Base-by-base conservation (phyloP, 192 early-diverging fungal genomes). In the Podila clonocystis region DNA sequence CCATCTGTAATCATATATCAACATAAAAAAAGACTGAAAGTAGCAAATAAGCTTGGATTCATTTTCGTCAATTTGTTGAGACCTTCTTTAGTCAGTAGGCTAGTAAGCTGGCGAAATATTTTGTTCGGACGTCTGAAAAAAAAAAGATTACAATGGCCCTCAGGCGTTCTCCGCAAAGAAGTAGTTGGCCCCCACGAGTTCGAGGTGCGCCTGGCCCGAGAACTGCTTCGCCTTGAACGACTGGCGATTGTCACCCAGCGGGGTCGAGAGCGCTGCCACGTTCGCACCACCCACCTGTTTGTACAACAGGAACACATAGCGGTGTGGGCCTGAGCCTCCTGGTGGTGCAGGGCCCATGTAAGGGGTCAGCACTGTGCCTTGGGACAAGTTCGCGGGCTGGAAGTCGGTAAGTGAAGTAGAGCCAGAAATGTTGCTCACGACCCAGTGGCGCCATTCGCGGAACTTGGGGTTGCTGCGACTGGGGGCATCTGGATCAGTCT, bases 401-500 rank as follows among this genome's bases (percentile, higher is more conserved):
- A 83, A 68, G 20, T 68, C 73, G 24, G 70, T 65, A 31, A 31
- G 31, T 8, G 34, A 36, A 11, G 8, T 1, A 19, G 68, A 52
- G 68, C 86, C 83, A 30, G 84, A 70, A 60, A 91, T 84, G 65
- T 91, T 91, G 34, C 75, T 68, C 34, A 89, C 82, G 6, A 87
- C 62, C 89, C 87, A 89, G 63, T 91, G 89, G 50, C 89, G 87
- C 73, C 82, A 91, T 49, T 89, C 78, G 31, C 87, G 74, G 31
- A 67, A 71, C 30, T 70, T 82, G 13, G 83, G 86, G 34, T 87
- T 62, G 0, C 34, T 50, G 24, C 78, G 75, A 59, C 83, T 82
- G 15, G 89, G 89, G 26, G 88, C 89, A 75, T 91, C 89, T 19
- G 88, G 88, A 62, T 91, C 89, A 26, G 82, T 70, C 88, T 88